Evolutionary conservation across 495 filamentous ascomycete species (phyloP), one percentile per base, ranked within the genome.

Genomic region (Talaromyces borbonicus): DNA sequence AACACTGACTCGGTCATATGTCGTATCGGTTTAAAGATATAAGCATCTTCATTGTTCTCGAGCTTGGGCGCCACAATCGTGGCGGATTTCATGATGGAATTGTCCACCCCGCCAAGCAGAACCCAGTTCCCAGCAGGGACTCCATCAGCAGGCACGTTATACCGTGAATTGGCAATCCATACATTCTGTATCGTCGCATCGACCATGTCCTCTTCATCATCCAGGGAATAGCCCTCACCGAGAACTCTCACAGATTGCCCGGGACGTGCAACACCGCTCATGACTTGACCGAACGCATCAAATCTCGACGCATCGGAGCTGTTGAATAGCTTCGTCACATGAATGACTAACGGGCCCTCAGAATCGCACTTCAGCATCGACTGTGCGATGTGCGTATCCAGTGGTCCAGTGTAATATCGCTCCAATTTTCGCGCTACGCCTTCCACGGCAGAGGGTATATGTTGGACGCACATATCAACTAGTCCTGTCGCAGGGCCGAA

Each of bases 161-260:
- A 98, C 51, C 88, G 71, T 4, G 89, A 87, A 59, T 97, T 87
- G n/a, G 85, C 84, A 47, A 98, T 87, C 79, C 84, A 93, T 25
- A 89, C 90, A 43, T 90, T 81, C 8, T 79, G 78, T 44, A 98
- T 85, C 5, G 84, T 94, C n/a, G 88, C 87, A 49, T 77, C 66
- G 6, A 81, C 84, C 90, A 97, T 97, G 56, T 98, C 92, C 67
- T 98, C 92, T 58, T 97, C 93, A 54, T 98, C 92, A 56, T 98
- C 92, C 14, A 95, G 77, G 1, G 90, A 93, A 64, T 97, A 98
- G 16, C 86, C 86, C 59, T 98, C 92, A 20, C 92, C 92, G 1
- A 98, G 78, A 20, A 98, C 92, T 9, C 92, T 83, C 12, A 97
- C 85, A 51, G 88, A 80, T 49, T 84, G 73, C 16, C 82, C 84